These are phyloP conservation scores for Talaromyces islandicus DNA, from an alignment of 2,329 filamentous ascomycete genomes.

Conservation along the genomic window DNA sequence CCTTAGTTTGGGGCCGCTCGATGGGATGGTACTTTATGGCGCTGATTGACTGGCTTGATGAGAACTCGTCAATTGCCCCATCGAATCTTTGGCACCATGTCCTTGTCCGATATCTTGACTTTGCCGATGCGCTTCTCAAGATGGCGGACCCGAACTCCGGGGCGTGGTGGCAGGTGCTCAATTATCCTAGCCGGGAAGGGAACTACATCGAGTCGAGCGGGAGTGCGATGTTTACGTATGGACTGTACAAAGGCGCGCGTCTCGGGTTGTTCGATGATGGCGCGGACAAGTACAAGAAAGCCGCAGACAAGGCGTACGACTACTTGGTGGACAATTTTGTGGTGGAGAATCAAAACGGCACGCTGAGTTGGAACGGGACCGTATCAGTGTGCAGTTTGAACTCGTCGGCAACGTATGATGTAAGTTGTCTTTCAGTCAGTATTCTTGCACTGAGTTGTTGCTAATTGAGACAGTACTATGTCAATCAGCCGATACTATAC, in stretches of 20 bases:
- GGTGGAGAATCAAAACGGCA: slow-evolving; percentile 42
- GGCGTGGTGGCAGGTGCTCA: slow-evolving; percentile 57
- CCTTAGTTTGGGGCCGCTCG: slow-evolving; percentile 49
- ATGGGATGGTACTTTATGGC: slow-evolving; percentile 52
- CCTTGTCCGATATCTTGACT: slow-evolving; percentile 33
- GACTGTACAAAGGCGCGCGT: slow-evolving; percentile 43
- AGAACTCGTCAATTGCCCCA: slow-evolving; percentile 34
- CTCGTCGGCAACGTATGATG: slow-evolving; percentile 46
- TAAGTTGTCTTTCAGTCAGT: slow-evolving; percentile 20
- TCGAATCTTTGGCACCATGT: slow-evolving; percentile 29
- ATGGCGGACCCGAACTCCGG: slow-evolving; percentile 39
- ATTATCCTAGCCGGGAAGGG: slow-evolving; percentile 42
- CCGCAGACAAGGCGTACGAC: slow-evolving; percentile 40
- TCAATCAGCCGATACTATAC: slow-evolving; percentile 18
- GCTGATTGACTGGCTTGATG: slow-evolving; percentile 46
- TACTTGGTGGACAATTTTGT: slow-evolving; percentile 43
- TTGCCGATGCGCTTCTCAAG: slow-evolving; percentile 38
- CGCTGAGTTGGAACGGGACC: slow-evolving; percentile 47
- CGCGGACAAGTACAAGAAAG: slow-evolving; percentile 25
- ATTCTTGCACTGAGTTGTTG: not conserved
- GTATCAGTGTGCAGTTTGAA: slow-evolving; percentile 48
- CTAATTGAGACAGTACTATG: slow-evolving; percentile 18
- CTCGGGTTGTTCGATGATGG: slow-evolving; percentile 25
- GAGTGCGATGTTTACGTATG: slow-evolving; percentile 54
- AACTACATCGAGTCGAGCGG: slow-evolving; percentile 59